Evolutionary conservation across 192 early-diverging fungal genomes (phyloP), one percentile per base, ranked within the genome.

Genomic region (Chytriomyces confervae): DNA sequence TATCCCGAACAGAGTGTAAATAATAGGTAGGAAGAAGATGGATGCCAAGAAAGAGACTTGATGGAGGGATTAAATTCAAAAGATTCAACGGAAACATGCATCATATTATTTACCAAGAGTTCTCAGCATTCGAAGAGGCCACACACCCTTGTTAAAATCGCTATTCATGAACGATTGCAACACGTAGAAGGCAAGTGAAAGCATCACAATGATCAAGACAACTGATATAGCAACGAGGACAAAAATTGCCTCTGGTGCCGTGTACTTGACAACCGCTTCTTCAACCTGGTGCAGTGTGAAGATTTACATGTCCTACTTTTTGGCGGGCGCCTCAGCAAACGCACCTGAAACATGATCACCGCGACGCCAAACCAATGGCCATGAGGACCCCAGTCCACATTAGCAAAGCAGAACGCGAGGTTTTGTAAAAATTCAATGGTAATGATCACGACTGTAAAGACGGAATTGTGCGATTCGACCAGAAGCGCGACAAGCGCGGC

Each of bases 361-460:
- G 49, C n/a, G 20, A 24, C 45, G 5, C 77, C 77, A 10, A 72
- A 65, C 45, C 47, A 27, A 50, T 79, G 36, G 0, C 77, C 77
- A 57, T 79, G 66, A 7, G 18, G 46, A 18, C 77, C 77, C 77
- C 77, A 79, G 24, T 79, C 69, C 7, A 79, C 62, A 29, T 73
- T 71, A n/a, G 62, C 70, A 61, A 79, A 79, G 49, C 77, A 79
- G 43, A 79, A 79, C 18, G 77, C 77, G 6, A 79, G 70, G 62
- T 73, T 79, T 46, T 79, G 77, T 8, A 67, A 36, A 71, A 79
- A 79, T 46, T 79, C 77, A 50, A 79, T 79, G 62, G 66, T 73
- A 36, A 79, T 79, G 46, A 79, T 53, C 10, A 66, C 66, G 5
- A 67, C 43, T 8, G 64, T 50, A 6, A 65, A 18, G 46, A 50